Conservation (phyloP, 345 rosid genomes). For the Turritis glabra region DNA sequence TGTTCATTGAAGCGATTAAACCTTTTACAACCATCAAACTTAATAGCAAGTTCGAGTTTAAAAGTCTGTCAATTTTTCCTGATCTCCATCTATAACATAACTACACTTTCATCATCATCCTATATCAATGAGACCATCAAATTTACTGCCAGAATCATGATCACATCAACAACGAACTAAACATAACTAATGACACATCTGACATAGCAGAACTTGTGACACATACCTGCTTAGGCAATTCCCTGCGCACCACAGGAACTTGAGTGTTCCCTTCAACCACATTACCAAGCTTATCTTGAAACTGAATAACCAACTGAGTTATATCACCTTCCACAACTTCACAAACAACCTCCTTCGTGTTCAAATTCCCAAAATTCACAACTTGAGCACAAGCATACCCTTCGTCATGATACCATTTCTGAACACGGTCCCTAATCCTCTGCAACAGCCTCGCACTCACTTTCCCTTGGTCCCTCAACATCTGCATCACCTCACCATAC, state of each 20-base stretch:
- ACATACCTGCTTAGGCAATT: conserved; percentile 79
- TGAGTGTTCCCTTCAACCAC: conserved; percentile 92
- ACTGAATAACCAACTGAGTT: conserved; percentile 78
- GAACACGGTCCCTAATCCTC: conserved; percentile 91
- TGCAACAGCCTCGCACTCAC: conserved; percentile 92
- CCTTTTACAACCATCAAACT: not conserved
- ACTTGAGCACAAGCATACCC: conserved; percentile 98
- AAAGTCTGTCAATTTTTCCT: too few species aligned
- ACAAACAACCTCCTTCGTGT: conserved; percentile 93
- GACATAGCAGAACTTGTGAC: not conserved
- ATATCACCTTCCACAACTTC: conserved; percentile 98
- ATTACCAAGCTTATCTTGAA: conserved; percentile 94
- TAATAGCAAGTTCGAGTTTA: not conserved
- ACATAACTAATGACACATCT: not conserved
- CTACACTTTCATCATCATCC: not conserved
- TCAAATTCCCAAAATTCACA: conserved; percentile 94
- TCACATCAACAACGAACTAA: conserved; percentile 5
- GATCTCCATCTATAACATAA: not conserved
- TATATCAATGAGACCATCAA: not conserved
- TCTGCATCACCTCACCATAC: conserved; percentile 65
- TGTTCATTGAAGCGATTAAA: not conserved
- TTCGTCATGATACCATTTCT: conserved; percentile 95
- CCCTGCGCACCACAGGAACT: conserved; percentile 74
- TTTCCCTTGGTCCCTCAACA: conserved; percentile 76
- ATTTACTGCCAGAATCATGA: conserved; percentile 1